phyloP scores from a whole-genome alignment of 2,329 filamentous ascomycete species.

The Teratosphaeria viscida region DNA sequence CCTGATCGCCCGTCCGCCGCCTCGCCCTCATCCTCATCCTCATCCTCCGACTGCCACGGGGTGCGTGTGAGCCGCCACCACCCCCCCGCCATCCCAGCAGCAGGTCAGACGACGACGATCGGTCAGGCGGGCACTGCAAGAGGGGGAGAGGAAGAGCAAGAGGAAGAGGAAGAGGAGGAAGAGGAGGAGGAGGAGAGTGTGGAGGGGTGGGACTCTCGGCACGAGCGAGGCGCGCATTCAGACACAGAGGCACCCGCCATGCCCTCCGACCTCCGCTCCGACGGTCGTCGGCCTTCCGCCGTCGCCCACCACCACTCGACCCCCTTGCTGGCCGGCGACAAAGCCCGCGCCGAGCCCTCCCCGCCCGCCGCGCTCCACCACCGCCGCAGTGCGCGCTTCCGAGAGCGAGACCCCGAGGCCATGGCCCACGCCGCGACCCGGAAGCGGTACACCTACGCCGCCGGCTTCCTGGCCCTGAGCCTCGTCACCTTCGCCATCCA shows the following conservation, averaged over 20 bases:
- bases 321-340: conserved; percentile 42
- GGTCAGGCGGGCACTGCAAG: conserved; percentile 19
- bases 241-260: conserved; percentile 28
- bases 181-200: conserved; percentile 9
- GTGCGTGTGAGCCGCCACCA: conserved; percentile 20
- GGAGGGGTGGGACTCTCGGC: conserved; percentile 34
- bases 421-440: conserved; percentile 54
- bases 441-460: conserved; percentile 79
- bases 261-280: conserved; percentile 40
- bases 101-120: conserved; percentile 15
- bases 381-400: conserved; percentile 52
- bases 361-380: conserved; percentile 38
- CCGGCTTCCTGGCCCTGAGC: conserved; percentile 70
- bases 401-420: conserved; percentile 63
- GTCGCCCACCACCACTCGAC: conserved; percentile 25
- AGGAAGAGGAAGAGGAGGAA: conserved; percentile 12
- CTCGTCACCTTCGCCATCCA: conserved; percentile 84
- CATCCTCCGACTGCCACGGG: conserved; percentile 7
- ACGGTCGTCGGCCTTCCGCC: neutral
- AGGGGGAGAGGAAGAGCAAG: neutral
- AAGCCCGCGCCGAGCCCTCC: conserved; percentile 29
- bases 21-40: conserved; percentile 9
- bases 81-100: conserved; percentile 19
- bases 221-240: conserved; percentile 29
- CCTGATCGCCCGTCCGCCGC: conserved; percentile 8